Base-by-base conservation (phyloP, 352 stramenopile species). In the Phytophthora colocasiae region DNA sequence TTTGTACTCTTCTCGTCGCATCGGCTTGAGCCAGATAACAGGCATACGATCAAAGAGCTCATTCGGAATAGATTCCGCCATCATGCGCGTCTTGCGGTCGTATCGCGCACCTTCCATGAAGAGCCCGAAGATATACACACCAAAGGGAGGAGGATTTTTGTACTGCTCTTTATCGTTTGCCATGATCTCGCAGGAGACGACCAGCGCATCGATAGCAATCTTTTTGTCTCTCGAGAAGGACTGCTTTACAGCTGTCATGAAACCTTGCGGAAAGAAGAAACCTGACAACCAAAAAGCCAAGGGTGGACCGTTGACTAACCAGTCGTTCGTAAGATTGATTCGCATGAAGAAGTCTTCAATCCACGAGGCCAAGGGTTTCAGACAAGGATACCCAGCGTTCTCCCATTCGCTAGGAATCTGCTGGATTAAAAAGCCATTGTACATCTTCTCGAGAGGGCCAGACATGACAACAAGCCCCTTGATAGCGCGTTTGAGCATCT, bases 181-280 rank as follows among this genome's bases (percentile, higher is more conserved):
- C 62, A 83, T 88, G 39, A 98, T 85, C 58, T 95, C 82, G 36
- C 83, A 97, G 4, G 81, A 90, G 0, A 98, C 85, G 29, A 85
- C 75, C 7, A 98, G 79, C 45, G 90, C 93, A 62, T 98, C 95
- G 64, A 98, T 97, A 8, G 95, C 91, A 34, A 97, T 97, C 49
- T 91, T 77, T 47, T 92, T 92, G 34, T 97, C 83, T 14, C 95
- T 82, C 2, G 92, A 95, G 66, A 92, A 97, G 10, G 89, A 93
- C 73, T 98, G 95, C 76, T 98, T 97, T 5, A 98, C 92, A 10
- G 85, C 95, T 0, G 95, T 98, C 84, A 98, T 97, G 69, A 98
- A 98, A 24, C 92, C 94, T 62, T 98, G 95, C 3, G 95, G 95
- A 70, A 98, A 98, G 78, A 98, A 98, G 71, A 98, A 98, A 0